phyloP scores from a whole-genome alignment of 352 stramenopile genomes.

The Phytophthora podocarpi region DNA sequence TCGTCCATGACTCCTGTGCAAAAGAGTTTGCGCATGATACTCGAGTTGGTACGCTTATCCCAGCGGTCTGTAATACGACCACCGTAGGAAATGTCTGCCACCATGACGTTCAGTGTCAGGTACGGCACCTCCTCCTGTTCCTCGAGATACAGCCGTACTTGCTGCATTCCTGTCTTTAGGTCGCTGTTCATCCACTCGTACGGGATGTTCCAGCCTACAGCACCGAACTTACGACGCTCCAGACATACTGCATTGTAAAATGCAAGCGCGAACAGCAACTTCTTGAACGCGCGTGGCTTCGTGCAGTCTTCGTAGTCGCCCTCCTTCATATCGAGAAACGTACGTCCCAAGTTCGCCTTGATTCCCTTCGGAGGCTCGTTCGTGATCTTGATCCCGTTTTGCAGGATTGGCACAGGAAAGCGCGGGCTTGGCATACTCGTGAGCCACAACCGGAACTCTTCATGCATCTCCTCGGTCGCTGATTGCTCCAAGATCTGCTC shows the following conservation, averaged over 20 bases:
- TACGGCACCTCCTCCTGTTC: slow-evolving; percentile 94
- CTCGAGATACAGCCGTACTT: slow-evolving; percentile 93
- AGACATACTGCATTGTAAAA: slow-evolving; percentile 97
- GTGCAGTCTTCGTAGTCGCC: slow-evolving; percentile 87
- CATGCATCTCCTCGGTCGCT: slow-evolving; percentile 71
- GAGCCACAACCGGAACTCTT: slow-evolving; percentile 93
- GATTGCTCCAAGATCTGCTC: slow-evolving; percentile 90
- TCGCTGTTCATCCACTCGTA: slow-evolving; percentile 98
- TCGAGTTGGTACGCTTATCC: slow-evolving; percentile 95
- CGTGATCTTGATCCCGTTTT: slow-evolving; percentile 96
- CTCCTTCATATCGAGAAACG: slow-evolving; percentile 93
- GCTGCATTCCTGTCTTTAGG: slow-evolving; percentile 93
- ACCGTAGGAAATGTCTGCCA: slow-evolving; percentile 95
- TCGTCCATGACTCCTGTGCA: slow-evolving; percentile 85
- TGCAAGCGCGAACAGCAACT: slow-evolving; percentile 89
- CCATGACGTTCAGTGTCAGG: slow-evolving; percentile 94
- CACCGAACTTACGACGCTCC: slow-evolving; percentile 94
- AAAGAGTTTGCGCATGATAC: slow-evolving; percentile 94
- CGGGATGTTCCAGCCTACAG: slow-evolving; percentile 95
- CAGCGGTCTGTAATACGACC: slow-evolving; percentile 94
- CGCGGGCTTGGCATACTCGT: slow-evolving; percentile 92
- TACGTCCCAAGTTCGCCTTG: slow-evolving; percentile 91
- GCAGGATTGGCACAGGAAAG: slow-evolving; percentile 94
- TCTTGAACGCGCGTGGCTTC: slow-evolving; percentile 92
- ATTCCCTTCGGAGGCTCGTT: slow-evolving; percentile 94